Evolutionary conservation across 2,329 filamentous ascomycete genomes (phyloP).

Genomic region (Epichloe scottii): DNA sequence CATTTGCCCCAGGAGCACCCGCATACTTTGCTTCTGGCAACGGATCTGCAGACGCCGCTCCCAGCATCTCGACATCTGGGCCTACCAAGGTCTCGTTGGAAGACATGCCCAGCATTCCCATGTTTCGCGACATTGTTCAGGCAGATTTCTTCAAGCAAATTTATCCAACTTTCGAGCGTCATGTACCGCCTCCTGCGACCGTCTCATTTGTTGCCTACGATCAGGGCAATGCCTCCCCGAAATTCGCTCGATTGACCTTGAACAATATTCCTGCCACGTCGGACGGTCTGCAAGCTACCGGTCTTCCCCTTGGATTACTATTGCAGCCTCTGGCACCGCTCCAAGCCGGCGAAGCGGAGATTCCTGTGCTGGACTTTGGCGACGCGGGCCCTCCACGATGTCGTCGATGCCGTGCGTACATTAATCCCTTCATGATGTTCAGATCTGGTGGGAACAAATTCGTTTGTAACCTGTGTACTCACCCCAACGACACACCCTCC

Average conservation of each 20-base stretch:
- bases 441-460: constrained; percentile 88
- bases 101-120: constrained; percentile 82
- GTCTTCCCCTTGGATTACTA: constrained; percentile 74
- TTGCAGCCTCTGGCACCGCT: constrained; percentile 78
- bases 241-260: constrained; percentile 79
- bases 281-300: constrained; percentile 69
- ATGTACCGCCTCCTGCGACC: constrained; percentile 77
- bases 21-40: constrained; percentile 14
- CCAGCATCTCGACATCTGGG: constrained; percentile 21
- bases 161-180: constrained; percentile 91
- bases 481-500: constrained; percentile 83
- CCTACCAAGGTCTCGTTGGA: constrained; percentile 64
- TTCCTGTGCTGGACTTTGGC: constrained; percentile 92
- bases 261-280: constrained; percentile 81
- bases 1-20: constrained; percentile 18
- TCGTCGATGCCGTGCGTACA: constrained; percentile 85
- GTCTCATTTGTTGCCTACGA: constrained; percentile 89
- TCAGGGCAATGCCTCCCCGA: constrained; percentile 92
- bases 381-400: constrained; percentile 83
- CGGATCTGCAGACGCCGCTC: constrained; percentile 16
- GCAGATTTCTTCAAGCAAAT: constrained; percentile 77
- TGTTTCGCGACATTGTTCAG: constrained; percentile 70
- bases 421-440: constrained; percentile 99
- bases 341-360: constrained; percentile 71
- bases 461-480: constrained; percentile 95